phyloP scores from a whole-genome alignment of 2,329 filamentous ascomycete species.

The Sordariomycetes sp. region DNA sequence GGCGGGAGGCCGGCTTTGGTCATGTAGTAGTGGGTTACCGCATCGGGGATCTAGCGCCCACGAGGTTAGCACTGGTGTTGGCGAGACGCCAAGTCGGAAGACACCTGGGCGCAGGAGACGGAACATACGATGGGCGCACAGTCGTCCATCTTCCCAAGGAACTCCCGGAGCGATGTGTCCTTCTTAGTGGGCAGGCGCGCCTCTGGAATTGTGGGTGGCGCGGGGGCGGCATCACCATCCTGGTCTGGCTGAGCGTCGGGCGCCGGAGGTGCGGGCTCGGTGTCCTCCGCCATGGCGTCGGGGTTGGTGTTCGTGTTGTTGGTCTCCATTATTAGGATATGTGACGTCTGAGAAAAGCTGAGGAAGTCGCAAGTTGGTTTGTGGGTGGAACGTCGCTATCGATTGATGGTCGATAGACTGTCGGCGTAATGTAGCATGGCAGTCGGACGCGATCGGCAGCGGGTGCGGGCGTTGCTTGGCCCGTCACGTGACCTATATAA shows the following conservation, averaged over 20 bases:
- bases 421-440: neutral
- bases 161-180: conserved; percentile 85
- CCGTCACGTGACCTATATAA: neutral
- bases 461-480: neutral
- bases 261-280: conserved; percentile 1
- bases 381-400: neutral
- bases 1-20: conserved; percentile 90
- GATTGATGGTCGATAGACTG: neutral
- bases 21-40: conserved; percentile 96
- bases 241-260: neutral
- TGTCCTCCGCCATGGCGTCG: neutral
- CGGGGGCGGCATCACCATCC: conserved; percentile 23
- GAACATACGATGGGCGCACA: conserved; percentile 83
- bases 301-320: neutral
- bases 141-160: conserved; percentile 93
- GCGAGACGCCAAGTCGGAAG: neutral
- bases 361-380: neutral
- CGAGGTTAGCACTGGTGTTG: neutral
- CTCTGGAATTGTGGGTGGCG: conserved; percentile 33
- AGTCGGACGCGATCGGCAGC: neutral
- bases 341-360: neutral
- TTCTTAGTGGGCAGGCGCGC: conserved; percentile 69
- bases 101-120: neutral
- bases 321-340: neutral
- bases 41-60: conserved; percentile 71